Conservation (phyloP, 495 filamentous ascomycete genomes). For the Acidiella bohemica region DNA sequence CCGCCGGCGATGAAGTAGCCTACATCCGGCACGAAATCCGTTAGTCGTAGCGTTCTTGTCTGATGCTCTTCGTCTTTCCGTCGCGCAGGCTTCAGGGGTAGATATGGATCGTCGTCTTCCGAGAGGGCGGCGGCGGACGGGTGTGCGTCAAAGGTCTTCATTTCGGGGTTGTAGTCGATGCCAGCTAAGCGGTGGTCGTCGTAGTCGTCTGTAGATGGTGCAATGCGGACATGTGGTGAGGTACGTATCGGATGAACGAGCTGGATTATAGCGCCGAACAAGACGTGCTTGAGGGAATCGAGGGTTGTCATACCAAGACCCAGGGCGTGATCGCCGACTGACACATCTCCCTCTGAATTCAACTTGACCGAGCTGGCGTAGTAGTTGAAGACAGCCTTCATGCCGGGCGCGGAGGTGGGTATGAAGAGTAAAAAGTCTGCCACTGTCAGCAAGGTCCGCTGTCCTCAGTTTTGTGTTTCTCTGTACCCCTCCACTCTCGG, state of each 20-base stretch:
- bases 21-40: constrained; percentile 54
- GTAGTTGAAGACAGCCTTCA: constrained; percentile 81
- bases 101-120: constrained; percentile 13
- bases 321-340: constrained; percentile 74
- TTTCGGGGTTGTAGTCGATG: neutral
- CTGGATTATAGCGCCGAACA: constrained; percentile 53
- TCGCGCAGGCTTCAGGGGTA: constrained; percentile 16
- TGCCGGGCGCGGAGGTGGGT: constrained; percentile 54
- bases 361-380: constrained; percentile 82
- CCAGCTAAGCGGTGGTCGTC: neutral
- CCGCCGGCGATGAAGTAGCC: constrained; percentile 96
- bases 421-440: constrained; percentile 89
- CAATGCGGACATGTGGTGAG: neutral
- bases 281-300: constrained; percentile 54
- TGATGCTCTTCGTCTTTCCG: constrained; percentile 9
- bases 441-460: neutral
- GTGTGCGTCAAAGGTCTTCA: constrained; percentile 24
- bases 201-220: neutral
- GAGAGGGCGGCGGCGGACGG: neutral
- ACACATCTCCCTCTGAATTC: constrained; percentile 87
- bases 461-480: neutral
- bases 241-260: constrained; percentile 3
- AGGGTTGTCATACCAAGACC: constrained; percentile 85
- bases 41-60: constrained; percentile 30
- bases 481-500: constrained; percentile 74